phyloP scores from a whole-genome alignment of 148 eudicot genomes.

The Rhododendron henanense region DNA sequence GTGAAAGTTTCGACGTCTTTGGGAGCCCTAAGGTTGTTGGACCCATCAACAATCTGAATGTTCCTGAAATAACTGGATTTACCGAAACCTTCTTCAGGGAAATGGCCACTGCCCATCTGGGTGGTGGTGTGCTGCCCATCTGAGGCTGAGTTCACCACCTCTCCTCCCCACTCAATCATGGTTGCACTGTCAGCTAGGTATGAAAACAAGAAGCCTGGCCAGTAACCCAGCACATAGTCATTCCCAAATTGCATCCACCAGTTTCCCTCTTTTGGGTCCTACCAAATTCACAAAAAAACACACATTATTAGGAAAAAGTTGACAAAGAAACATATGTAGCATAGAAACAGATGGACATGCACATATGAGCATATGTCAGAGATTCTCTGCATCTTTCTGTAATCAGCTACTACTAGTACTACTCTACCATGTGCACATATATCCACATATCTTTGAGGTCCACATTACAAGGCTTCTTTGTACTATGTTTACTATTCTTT shows the following conservation, averaged over 20 bases:
- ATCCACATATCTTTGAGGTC: not conserved
- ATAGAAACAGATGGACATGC: not conserved
- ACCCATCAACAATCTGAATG: constrained; percentile 71
- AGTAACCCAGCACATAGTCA: constrained; percentile 68
- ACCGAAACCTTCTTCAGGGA: constrained; percentile 83
- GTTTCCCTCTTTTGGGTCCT: constrained; percentile 88
- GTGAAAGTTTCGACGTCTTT: constrained; percentile 66
- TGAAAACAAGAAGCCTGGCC: constrained; percentile 82
- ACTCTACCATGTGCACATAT: not conserved
- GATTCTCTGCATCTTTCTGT: not conserved
- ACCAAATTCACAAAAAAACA: not conserved
- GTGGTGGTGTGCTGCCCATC: constrained; percentile 89
- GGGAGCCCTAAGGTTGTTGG: constrained; percentile 73
- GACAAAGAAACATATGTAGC: not conserved
- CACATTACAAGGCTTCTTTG: not conserved
- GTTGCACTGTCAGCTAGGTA: constrained; percentile 76
- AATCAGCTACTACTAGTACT: not conserved
- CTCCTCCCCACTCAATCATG: constrained; percentile 95
- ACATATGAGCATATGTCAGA: constrained; percentile 1
- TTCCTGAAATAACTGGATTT: constrained; percentile 82
- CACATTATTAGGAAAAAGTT: not conserved
- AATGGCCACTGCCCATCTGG: constrained; percentile 94
- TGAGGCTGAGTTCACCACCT: constrained; percentile 80
- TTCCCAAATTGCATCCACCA: constrained; percentile 97
- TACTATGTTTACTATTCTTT: not conserved